These are phyloP conservation scores for Trichoderma virens DNA, from an alignment of 495 filamentous ascomycete genomes.

Conservation along the genomic window DNA sequence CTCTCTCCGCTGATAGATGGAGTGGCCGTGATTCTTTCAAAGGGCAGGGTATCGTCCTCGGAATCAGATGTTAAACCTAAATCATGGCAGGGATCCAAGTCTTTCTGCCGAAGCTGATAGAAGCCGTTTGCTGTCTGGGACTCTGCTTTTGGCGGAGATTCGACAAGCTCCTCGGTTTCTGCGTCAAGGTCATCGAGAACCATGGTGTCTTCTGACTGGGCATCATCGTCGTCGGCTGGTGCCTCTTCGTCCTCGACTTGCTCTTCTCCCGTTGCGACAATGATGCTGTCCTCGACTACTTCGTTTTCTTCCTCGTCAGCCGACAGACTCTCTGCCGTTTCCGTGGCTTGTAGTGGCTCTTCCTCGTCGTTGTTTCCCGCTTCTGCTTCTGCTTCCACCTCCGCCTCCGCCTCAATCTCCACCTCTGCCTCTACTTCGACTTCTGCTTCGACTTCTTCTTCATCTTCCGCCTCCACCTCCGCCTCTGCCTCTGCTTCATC, in stretches of 20 bases:
- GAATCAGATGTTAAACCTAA: slow-evolving; percentile 25
- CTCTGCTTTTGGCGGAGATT: neutral
- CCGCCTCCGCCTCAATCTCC: neutral
- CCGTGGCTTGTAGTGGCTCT: neutral
- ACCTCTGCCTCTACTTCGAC: neutral
- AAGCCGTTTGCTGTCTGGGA: neutral
- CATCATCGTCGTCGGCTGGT: neutral
- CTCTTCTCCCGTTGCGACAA: neutral
- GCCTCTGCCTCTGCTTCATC: slow-evolving; percentile 1
- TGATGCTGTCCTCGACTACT: neutral
- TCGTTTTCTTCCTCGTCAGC: neutral
- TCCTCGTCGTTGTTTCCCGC: neutral
- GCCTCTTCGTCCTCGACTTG: neutral
- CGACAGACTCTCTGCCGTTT: neutral
- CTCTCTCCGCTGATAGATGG: neutral
- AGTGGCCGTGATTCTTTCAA: neutral
- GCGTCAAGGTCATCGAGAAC: neutral
- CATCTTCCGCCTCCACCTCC: neutral
- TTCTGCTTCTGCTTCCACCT: neutral
- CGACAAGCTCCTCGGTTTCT: neutral
- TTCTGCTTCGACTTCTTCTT: neutral
- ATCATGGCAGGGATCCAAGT: slow-evolving; percentile 6
- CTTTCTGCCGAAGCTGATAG: slow-evolving; percentile 6
- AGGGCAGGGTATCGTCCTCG: slow-evolving; percentile 16
- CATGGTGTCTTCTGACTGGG: neutral